Base-by-base conservation (phyloP, 2,329 filamentous ascomycete genomes). In the Neofusicoccum kwambonambiense region DNA sequence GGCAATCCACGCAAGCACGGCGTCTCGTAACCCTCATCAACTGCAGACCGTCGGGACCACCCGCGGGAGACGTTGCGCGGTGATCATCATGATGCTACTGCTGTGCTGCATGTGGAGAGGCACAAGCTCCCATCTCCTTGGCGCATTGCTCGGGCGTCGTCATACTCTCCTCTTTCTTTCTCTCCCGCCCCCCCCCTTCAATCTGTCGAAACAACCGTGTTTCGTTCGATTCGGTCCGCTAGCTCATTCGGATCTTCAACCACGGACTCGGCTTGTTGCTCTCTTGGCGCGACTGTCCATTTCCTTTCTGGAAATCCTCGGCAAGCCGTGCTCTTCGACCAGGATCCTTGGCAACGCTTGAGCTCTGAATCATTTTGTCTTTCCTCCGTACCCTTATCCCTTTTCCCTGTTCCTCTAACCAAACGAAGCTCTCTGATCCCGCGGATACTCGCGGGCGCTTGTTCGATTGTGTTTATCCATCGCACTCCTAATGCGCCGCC, bases 201-300 rank as follows among this genome's bases (percentile, higher is more conserved):
- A 17, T 45, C 17, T 56, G 42, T 56, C 42, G 42, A 60, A 60
- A 47, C 56, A 17, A 31, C 17, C 56, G 56, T 60, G 56, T 60
- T 60, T 49, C 56, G 42, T 60, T 60, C 27, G 15, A 60, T 35
- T 60, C 56, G 56, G 56, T 13, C 56, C 56, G 41, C 56, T 17
- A 11, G 9, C 22, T 49, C 42, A 47, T 47, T 60, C 56, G 41
- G 41, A 60, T 60, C 56, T 47, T 37, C 56, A 37, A 15, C 56
- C 42, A 60, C 27, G 15, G 42, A 5, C 41, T 60, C 17, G 41
- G 56, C 7, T 39, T 17, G 34, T 15, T 15, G 34, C n/a, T 51
- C 49, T 7, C 50, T 37, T 52, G 50, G 50, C 31, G 9, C 15
- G 42, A 47, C 13, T 6, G 22, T 11, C 54, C 54, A 17, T 31